phyloP scores from a whole-genome alignment of 257 asterid genomes.

The Anisodus tanguticus region DNA sequence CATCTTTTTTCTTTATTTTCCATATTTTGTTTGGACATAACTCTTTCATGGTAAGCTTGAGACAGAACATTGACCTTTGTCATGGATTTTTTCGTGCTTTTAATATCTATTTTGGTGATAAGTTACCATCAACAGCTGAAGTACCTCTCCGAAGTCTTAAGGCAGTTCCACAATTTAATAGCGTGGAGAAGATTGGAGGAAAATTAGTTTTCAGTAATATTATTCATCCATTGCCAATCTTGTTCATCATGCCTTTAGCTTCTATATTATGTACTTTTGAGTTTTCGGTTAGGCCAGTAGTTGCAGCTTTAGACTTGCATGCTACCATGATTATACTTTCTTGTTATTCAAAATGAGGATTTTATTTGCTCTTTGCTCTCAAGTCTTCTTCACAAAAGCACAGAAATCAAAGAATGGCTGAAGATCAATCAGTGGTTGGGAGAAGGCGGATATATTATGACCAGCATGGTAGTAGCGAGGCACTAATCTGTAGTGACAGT shows the following conservation, averaged over 20 bases:
- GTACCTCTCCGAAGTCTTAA: background rate
- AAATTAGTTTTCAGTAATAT: background rate
- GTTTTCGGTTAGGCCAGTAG: constrained; percentile 15
- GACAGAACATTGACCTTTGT: background rate
- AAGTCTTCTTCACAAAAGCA: constrained; percentile 52
- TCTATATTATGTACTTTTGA: constrained; percentile 4
- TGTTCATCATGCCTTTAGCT: constrained; percentile 22
- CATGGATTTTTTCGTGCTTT: background rate
- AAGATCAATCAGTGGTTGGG: constrained; percentile 92
- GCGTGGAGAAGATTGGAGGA: background rate
- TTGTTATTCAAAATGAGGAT: constrained; percentile 29
- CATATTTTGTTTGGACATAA: background rate
- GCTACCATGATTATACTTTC: constrained; percentile 28
- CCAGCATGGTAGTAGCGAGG: constrained; percentile 85
- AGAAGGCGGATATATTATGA: constrained; percentile 92
- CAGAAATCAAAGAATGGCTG: constrained; percentile 98
- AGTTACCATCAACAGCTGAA: constrained; percentile 10
- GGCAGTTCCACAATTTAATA: constrained; percentile 15
- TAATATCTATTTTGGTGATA: constrained; percentile 1
- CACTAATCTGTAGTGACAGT: constrained; percentile 94
- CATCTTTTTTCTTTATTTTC: constrained; percentile 11
- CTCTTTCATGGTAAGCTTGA: constrained; percentile 4
- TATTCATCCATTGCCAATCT: constrained; percentile 22
- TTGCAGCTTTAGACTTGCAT: constrained; percentile 8
- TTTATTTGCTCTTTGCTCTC: constrained; percentile 45